These are phyloP conservation scores for Calendula officinalis DNA, from an alignment of 129 eudicot species.

Conservation along the genomic window DNA sequence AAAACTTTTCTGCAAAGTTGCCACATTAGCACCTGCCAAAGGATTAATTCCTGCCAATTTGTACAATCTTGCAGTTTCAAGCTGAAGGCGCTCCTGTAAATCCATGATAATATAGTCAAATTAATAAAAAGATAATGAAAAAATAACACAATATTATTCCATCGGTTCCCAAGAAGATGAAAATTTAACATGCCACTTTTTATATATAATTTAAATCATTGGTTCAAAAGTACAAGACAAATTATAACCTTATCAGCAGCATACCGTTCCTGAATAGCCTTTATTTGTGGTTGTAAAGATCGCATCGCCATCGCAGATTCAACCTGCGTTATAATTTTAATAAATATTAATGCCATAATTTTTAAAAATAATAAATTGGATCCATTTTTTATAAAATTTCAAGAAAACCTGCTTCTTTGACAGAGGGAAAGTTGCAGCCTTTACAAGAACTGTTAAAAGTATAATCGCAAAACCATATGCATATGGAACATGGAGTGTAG, in stretches of 20 bases:
- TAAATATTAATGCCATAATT: not conserved
- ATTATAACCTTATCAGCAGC: slow-evolving; percentile 94
- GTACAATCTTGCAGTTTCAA: slow-evolving; percentile 95
- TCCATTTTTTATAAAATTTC: not conserved
- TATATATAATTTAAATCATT: not conserved
- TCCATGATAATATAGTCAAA: slow-evolving; percentile 12
- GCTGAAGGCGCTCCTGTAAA: slow-evolving; percentile 84
- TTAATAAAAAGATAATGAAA: too few species aligned
- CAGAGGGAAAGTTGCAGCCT: slow-evolving; percentile 80
- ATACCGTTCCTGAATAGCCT: slow-evolving; percentile 87
- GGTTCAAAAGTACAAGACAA: slow-evolving; percentile 12
- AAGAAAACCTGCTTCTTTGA: slow-evolving; percentile 65
- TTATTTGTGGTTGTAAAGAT: slow-evolving; percentile 87
- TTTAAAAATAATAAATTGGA: too few species aligned
- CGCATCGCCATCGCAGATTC: slow-evolving; percentile 97
- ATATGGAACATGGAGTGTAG: slow-evolving; percentile 77
- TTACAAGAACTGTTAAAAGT: slow-evolving; percentile 66
- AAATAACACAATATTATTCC: not conserved
- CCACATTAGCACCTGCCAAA: slow-evolving; percentile 60
- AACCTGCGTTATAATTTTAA: slow-evolving; percentile 48
- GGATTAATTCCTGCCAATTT: slow-evolving; percentile 95
- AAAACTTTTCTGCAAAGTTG: too few species aligned
- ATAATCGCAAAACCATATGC: slow-evolving; percentile 82
- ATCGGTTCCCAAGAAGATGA: not conserved
- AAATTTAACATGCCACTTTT: not conserved